phyloP scores from a whole-genome alignment of 2,329 filamentous ascomycete species.

The Aspergillus vadensis region DNA sequence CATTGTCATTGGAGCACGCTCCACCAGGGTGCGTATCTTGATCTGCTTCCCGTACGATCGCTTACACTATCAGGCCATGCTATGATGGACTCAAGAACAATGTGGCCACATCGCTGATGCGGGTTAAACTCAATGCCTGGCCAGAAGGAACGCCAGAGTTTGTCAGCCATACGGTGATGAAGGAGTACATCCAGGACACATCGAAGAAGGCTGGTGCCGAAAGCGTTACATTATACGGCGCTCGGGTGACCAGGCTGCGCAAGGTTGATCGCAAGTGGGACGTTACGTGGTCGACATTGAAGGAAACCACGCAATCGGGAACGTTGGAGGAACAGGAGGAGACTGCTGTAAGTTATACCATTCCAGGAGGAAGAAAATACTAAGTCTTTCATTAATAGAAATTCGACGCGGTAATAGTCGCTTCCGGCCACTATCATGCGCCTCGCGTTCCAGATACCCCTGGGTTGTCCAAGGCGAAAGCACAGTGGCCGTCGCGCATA shows the following conservation, averaged over 20 bases:
- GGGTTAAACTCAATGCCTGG: conserved; percentile 56
- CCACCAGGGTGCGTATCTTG: conserved; percentile 49
- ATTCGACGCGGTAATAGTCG: conserved; percentile 57
- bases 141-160: conserved; percentile 61
- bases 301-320: conserved; percentile 12
- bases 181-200: conserved; percentile 64
- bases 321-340: conserved; percentile 11
- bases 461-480: conserved; percentile 52
- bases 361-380: too few species aligned
- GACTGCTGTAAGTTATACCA: conserved; percentile 8
- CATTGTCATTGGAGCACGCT: conserved; percentile 42
- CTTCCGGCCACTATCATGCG: conserved; percentile 58
- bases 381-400: conserved; percentile 12
- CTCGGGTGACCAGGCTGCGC: conserved; percentile 56
- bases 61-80: conserved; percentile 46
- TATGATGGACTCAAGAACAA: conserved; percentile 58
- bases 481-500: conserved; percentile 47
- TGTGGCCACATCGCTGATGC: conserved; percentile 54
- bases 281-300: conserved; percentile 53
- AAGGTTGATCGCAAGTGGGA: conserved; percentile 56
- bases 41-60: background rate
- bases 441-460: conserved; percentile 53
- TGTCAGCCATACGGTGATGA: conserved; percentile 59
- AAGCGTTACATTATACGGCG: conserved; percentile 56
- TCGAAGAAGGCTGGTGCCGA: conserved; percentile 55